A percentile compares a stretch with the other conserved stretches of the same genome.
phyloP scores from a whole-genome alignment of 2,329 filamentous ascomycete species.

The Cytospora chrysosperma region DNA sequence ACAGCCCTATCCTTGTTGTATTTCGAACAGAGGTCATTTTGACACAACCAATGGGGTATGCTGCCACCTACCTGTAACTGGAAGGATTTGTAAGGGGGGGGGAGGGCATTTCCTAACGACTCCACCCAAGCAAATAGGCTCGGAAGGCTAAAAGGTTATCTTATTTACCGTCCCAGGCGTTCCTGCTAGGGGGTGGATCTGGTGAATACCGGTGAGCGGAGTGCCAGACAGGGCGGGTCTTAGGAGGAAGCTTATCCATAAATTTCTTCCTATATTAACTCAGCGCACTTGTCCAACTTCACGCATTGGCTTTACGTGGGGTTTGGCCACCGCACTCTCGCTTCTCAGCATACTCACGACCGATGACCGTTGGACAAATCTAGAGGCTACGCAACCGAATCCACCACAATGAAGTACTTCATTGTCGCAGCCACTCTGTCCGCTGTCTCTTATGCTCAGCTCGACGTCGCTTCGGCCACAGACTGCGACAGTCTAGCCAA shows the following conservation, averaged over 20 bases:
- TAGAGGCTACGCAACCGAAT: not conserved
- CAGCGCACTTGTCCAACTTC: not conserved
- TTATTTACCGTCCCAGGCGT: not conserved
- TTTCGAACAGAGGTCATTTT: not conserved
- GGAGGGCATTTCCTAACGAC: not conserved
- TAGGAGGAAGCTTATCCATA: not conserved
- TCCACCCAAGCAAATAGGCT: not conserved
- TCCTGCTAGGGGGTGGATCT: not conserved
- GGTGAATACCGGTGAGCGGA: not conserved
- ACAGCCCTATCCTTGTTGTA: too few species aligned
- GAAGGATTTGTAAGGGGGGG: not conserved
- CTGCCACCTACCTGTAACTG: not conserved
- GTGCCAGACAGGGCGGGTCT: not conserved
- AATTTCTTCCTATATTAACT: not conserved
- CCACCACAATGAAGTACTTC: conserved; percentile 6
- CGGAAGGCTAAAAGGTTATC: not conserved
- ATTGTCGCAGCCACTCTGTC: conserved; percentile 9
- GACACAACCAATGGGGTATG: not conserved
- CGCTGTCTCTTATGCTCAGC: conserved; percentile 11
- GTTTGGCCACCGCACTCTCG: not conserved
- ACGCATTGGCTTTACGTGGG: not conserved
- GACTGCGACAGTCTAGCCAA: conserved; percentile 3
- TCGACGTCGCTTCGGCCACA: conserved; percentile 1
- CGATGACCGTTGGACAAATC: not conserved
- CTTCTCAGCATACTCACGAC: not conserved